These are phyloP conservation scores for Phytopythium ostracodes DNA, from an alignment of 352 stramenopile genomes.

Conservation along the genomic window DNA sequence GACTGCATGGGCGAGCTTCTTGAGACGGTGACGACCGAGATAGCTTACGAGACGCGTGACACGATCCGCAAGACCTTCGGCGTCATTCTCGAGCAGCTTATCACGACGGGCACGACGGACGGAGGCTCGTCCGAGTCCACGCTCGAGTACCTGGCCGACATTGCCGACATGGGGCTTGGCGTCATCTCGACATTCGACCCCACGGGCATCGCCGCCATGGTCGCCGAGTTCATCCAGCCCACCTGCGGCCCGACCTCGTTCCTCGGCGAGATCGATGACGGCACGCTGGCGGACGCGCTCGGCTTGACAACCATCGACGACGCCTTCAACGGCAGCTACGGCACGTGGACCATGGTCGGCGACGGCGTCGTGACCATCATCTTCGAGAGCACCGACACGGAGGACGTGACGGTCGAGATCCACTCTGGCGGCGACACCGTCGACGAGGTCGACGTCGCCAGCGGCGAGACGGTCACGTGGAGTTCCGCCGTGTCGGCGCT, in stretches of 20 bases:
- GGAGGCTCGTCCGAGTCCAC: slow-evolving; percentile 24
- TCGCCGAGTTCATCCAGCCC: slow-evolving; percentile 49
- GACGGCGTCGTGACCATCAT: slow-evolving; percentile 32
- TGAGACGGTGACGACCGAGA: slow-evolving; percentile 20
- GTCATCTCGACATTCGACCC: slow-evolving; percentile 46
- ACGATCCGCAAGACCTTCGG: slow-evolving; percentile 46
- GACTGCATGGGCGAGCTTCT: slow-evolving; percentile 32
- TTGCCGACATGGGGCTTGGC: slow-evolving; percentile 33
- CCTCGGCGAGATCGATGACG: slow-evolving; percentile 55
- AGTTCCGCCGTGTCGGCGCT: slow-evolving; percentile 29
- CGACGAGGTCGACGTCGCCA: slow-evolving; percentile 24
- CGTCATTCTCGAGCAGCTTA: slow-evolving; percentile 54
- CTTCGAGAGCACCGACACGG: slow-evolving; percentile 35
- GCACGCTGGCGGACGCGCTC: slow-evolving; percentile 29
- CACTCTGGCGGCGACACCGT: slow-evolving; percentile 34
- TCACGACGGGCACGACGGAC: slow-evolving; percentile 24
- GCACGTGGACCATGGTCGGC: slow-evolving; percentile 39
- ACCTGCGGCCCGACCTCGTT: slow-evolving; percentile 57
- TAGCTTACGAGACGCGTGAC: slow-evolving; percentile 41
- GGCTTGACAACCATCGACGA: slow-evolving; percentile 36
- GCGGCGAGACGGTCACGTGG: slow-evolving; percentile 34
- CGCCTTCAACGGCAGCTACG: slow-evolving; percentile 37
- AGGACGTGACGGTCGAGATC: slow-evolving; percentile 41
- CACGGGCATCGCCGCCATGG: slow-evolving; percentile 38
- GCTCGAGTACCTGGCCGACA: slow-evolving; percentile 31